phyloP scores from a whole-genome alignment of 768 basidiomycete genomes.

The Rhodotorula toruloides region DNA sequence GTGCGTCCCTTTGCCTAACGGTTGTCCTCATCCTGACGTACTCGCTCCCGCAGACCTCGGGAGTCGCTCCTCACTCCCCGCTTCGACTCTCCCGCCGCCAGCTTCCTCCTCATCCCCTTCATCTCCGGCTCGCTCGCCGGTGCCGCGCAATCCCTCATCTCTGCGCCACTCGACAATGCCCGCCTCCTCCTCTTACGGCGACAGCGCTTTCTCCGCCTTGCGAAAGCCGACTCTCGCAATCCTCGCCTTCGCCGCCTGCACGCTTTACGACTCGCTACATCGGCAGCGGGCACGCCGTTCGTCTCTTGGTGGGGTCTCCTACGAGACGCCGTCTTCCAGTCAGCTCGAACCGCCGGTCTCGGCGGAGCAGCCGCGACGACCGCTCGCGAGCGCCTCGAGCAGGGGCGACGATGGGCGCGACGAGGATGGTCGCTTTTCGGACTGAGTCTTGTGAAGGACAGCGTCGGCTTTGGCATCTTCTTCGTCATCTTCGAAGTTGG shows the following conservation, averaged over 20 bases:
- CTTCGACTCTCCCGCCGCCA: constrained; percentile 3
- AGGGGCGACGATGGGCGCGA: constrained; percentile 25
- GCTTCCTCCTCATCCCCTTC: constrained; percentile 33
- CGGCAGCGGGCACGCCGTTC: constrained; percentile 3
- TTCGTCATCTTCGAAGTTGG: constrained; percentile 40
- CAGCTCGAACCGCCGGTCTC: not conserved
- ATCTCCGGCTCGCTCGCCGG: constrained; percentile 40
- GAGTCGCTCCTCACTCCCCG: not conserved
- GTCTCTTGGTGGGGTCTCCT: constrained; percentile 26
- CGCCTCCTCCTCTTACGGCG: constrained; percentile 36
- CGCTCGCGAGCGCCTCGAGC: not conserved
- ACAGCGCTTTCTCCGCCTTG: constrained; percentile 25
- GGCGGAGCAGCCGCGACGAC: not conserved
- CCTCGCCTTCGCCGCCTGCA: constrained; percentile 3
- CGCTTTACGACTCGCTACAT: not conserved
- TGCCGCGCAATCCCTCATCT: constrained; percentile 39
- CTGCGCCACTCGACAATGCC: constrained; percentile 41
- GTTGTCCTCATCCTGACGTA: not conserved
- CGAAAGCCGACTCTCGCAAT: constrained; percentile 1
- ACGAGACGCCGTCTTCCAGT: constrained; percentile 27
- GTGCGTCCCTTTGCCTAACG: not conserved
- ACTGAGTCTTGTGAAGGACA: constrained; percentile 36
- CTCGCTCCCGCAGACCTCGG: not conserved
- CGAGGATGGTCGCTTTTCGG: constrained; percentile 36
- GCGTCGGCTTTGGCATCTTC: constrained; percentile 39